Percentiles rank a stretch among this genome's conserved stretches.
Conservation (phyloP, 2,329 filamentous ascomycete genomes). For the Sodiomyces alkalinus region DNA sequence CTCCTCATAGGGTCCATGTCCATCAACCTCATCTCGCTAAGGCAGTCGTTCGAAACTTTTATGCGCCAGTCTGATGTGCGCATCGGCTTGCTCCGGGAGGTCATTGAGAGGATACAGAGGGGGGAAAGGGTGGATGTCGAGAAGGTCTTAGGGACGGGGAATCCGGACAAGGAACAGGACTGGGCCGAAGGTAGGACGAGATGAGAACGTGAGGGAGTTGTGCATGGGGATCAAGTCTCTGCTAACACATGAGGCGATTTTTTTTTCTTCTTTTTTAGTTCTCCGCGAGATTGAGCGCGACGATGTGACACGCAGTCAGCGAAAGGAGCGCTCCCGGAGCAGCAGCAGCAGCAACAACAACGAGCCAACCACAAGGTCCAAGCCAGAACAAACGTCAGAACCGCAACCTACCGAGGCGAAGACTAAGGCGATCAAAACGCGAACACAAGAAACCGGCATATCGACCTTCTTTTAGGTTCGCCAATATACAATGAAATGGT, state of each 20-base stretch:
- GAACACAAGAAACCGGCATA: slow-evolving; percentile 14
- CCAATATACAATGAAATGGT: slow-evolving; percentile 11
- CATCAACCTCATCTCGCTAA: slow-evolving; percentile 77
- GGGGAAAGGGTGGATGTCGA: slow-evolving; percentile 79
- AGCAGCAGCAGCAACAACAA: no score
- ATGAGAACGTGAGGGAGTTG: no score
- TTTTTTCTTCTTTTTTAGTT: no score
- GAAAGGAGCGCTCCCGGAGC: no score
- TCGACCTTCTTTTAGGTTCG: slow-evolving; percentile 34
- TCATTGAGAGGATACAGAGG: slow-evolving; percentile 52
- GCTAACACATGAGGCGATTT: slow-evolving; percentile 2
- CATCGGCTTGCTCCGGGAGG: slow-evolving; percentile 61
- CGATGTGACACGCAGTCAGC: slow-evolving; percentile 33
- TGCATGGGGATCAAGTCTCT: no score
- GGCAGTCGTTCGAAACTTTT: slow-evolving; percentile 59
- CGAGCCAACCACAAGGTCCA: slow-evolving; percentile 2
- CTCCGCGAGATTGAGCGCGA: slow-evolving; percentile 52
- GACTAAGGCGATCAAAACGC: slow-evolving; percentile 10
- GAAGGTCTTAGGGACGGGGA: slow-evolving; percentile 62
- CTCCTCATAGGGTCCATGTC: slow-evolving; percentile 87
- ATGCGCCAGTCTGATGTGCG: slow-evolving; percentile 64
- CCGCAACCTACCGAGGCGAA: slow-evolving; percentile 10
- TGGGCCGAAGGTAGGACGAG: slow-evolving; percentile 79
- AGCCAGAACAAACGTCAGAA: slow-evolving; percentile 6
- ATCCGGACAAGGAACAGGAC: slow-evolving; percentile 58